phyloP scores from a whole-genome alignment of 2,329 filamentous ascomycete species.

The Nigrospora osmanthi region DNA sequence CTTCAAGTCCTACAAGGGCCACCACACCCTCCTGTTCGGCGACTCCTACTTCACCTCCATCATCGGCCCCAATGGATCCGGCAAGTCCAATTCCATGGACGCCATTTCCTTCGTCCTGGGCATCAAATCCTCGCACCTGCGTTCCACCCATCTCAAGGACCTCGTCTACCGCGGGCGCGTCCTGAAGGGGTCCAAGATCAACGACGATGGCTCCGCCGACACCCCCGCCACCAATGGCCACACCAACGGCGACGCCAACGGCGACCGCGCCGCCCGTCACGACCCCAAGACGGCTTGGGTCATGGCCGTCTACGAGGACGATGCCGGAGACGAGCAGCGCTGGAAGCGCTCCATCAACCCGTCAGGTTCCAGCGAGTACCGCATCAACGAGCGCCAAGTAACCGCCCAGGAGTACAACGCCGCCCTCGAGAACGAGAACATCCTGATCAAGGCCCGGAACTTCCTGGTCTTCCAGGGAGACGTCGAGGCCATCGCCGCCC shows the following conservation, averaged over 20 bases:
- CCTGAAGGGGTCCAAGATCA: constrained; percentile 84
- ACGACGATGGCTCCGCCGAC: constrained; percentile 76
- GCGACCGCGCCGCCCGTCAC: constrained; percentile 54
- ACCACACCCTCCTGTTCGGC: constrained; percentile 88
- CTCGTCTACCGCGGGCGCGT: constrained; percentile 94
- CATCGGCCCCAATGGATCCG: constrained; percentile 98
- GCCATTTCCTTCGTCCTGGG: constrained; percentile 98
- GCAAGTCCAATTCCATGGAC: constrained; percentile 99
- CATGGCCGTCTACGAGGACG: constrained; percentile 98
- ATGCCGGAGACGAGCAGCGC: constrained; percentile 86
- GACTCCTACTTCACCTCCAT: constrained; percentile 99
- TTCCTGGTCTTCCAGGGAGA: constrained; percentile 98
- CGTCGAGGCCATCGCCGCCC: constrained; percentile 92
- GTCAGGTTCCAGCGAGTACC: constrained; percentile 84
- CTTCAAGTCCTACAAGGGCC: constrained; percentile 99
- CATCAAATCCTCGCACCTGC: constrained; percentile 96
- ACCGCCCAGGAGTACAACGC: constrained; percentile 91
- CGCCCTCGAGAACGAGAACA: constrained; percentile 85
- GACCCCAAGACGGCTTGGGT: constrained; percentile 97
- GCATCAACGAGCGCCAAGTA: constrained; percentile 88
- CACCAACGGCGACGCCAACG: constrained; percentile 52
- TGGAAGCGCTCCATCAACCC: constrained; percentile 96
- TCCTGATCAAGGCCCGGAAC: constrained; percentile 94
- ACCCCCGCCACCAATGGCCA: constrained; percentile 49
- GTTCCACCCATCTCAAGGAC: constrained; percentile 88